phyloP scores from a whole-genome alignment of 1,284 basidiomycete species.

The Singerocomus inundabilis region DNA sequence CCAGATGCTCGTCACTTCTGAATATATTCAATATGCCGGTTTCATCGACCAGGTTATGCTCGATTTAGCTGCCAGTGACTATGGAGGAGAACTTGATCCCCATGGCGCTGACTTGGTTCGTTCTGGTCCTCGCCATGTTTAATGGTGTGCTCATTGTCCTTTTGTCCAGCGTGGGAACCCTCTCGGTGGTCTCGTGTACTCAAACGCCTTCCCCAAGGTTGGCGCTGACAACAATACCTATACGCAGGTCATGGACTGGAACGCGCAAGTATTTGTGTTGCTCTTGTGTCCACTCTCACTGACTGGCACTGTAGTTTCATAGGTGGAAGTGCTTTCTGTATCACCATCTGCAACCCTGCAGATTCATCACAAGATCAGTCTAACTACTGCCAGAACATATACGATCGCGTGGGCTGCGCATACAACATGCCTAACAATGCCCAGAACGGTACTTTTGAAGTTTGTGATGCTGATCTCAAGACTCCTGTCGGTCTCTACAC shows the following conservation, averaged over 20 bases:
- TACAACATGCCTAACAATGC: conserved; percentile 69
- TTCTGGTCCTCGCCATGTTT: not conserved
- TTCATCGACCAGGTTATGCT: conserved; percentile 62
- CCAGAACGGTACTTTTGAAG: conserved; percentile 53
- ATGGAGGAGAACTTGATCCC: conserved; percentile 71
- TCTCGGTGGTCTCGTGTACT: conserved; percentile 62
- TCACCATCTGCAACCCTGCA: conserved; percentile 59
- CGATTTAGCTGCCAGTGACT: conserved; percentile 53
- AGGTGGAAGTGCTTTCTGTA: conserved; percentile 50
- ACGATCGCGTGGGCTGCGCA: conserved; percentile 63
- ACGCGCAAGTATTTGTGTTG: conserved; percentile 37
- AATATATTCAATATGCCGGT: conserved; percentile 64
- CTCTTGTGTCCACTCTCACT: not conserved
- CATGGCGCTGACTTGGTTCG: conserved; percentile 58
- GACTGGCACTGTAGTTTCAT: conserved; percentile 49
- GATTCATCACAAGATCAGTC: conserved; percentile 39
- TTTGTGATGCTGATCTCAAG: conserved; percentile 60
- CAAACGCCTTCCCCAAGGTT: conserved; percentile 46
- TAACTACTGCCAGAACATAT: conserved; percentile 59
- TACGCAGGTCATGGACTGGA: conserved; percentile 56
- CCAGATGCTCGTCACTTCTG: conserved; percentile 55
- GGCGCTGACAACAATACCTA: conserved; percentile 39
- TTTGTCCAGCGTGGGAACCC: conserved; percentile 54
- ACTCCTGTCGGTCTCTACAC: conserved; percentile 28
- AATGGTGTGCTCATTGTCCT: not conserved